These are phyloP conservation scores for Durio zibethinus DNA, from an alignment of 345 rosid genomes.

Conservation along the genomic window DNA sequence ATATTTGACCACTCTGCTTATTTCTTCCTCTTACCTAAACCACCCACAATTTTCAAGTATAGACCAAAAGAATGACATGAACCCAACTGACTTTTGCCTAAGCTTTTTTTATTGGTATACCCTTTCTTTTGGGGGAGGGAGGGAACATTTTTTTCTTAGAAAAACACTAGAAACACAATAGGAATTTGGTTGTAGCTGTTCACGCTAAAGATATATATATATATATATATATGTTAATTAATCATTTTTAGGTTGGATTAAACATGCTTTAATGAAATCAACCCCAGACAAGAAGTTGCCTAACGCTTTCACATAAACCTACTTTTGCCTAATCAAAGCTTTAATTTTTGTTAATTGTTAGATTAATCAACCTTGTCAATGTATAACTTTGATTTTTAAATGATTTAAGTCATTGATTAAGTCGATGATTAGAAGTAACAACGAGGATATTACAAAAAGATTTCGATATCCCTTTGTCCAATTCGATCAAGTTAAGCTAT, in stretches of 20 bases:
- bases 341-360: background rate
- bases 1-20: background rate
- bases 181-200: background rate
- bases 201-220: constrained; percentile 10
- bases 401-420: background rate
- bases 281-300: constrained; percentile 22
- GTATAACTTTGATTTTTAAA: background rate
- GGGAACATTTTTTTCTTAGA: constrained; percentile 12
- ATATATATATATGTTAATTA: constrained; percentile 10
- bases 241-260: constrained; percentile 13
- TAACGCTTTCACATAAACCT: constrained; percentile 17
- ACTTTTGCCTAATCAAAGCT: constrained; percentile 5
- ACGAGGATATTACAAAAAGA: background rate
- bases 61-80: background rate
- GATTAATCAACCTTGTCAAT: background rate
- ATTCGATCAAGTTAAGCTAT: background rate
- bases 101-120: constrained; percentile 10
- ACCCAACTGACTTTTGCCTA: constrained; percentile 4
- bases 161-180: background rate
- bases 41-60: constrained; percentile 19
- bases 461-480: background rate
- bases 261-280: constrained; percentile 7
- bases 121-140: constrained; percentile 4
- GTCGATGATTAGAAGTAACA: background rate
- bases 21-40: constrained; percentile 29